Percentiles rank a stretch among this genome's conserved stretches.
phyloP scores from a whole-genome alignment of 2,329 filamentous ascomycete genomes.

The Endothia cerciana region DNA sequence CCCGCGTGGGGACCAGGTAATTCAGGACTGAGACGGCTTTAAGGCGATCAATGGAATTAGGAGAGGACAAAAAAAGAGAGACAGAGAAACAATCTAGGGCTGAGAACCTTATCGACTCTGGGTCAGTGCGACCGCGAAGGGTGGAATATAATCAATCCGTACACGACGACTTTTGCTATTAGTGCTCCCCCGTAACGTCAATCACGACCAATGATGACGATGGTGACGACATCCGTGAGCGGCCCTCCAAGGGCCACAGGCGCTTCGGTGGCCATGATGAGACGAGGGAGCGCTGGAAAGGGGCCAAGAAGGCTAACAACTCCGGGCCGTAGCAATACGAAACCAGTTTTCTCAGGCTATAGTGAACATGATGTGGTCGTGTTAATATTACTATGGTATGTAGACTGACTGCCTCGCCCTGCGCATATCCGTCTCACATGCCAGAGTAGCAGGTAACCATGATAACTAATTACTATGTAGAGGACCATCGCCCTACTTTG shows the following conservation, averaged over 20 bases:
- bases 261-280: neutral
- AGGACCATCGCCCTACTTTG: too few relatives aligned
- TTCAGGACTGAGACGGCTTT: neutral
- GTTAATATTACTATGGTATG: too few relatives aligned
- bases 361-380: too few relatives aligned
- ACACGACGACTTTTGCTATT: neutral
- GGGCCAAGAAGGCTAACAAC: too few relatives aligned
- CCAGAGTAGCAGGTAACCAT: neutral
- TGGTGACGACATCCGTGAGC: constrained; percentile 23
- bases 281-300: too few relatives aligned
- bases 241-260: neutral
- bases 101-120: neutral
- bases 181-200: constrained; percentile 15
- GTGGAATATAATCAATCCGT: neutral
- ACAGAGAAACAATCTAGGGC: neutral
- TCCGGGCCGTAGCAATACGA: too few relatives aligned
- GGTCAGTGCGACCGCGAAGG: neutral
- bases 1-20: neutral
- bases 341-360: too few relatives aligned
- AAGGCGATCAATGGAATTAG: too few relatives aligned
- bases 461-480: neutral
- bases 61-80: neutral
- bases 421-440: neutral
- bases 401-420: too few relatives aligned
- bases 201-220: constrained; percentile 20